Evolutionary conservation across 1,284 basidiomycete genomes (phyloP).

Genomic region (Pisolithus thermaeus): DNA sequence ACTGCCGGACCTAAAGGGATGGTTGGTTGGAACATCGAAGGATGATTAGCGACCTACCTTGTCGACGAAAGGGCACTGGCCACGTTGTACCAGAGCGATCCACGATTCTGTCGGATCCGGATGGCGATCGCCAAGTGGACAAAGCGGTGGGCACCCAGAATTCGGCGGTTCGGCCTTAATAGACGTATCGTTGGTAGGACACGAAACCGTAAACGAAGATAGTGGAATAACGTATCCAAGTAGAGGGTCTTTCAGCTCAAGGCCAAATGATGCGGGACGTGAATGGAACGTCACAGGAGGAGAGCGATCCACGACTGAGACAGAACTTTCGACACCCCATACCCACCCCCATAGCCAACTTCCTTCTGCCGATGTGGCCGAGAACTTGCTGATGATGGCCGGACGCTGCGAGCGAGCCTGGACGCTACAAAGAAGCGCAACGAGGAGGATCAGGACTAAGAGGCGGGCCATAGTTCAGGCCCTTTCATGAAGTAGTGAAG

Average conservation of each 20-base stretch:
- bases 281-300: conserved; percentile 63
- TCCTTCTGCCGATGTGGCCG: conserved; percentile 36
- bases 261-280: conserved; percentile 66
- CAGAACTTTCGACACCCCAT: conserved; percentile 73
- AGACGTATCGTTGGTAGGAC: conserved; percentile 30
- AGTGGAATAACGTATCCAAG: conserved; percentile 75
- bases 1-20: conserved; percentile 46
- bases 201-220: conserved; percentile 60
- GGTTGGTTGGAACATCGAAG: neutral
- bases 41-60: conserved; percentile 45
- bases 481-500: neutral
- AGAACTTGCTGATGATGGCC: conserved; percentile 19
- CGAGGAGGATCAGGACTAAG: conserved; percentile 4
- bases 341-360: conserved; percentile 58
- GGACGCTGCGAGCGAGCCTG: conserved; percentile 4
- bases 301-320: conserved; percentile 69
- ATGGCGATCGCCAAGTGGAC: conserved; percentile 44
- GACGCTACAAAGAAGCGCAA: conserved; percentile 3
- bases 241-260: conserved; percentile 61
- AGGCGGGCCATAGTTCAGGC: conserved; percentile 9
- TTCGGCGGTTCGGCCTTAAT: conserved; percentile 32
- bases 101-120: conserved; percentile 62
- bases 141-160: conserved; percentile 61
- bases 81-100: conserved; percentile 84
- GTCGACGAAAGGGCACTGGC: conserved; percentile 81